Evolutionary conservation across 2,329 filamentous ascomycete genomes (phyloP), one percentile per base, ranked within the genome.

Genomic region (Xylariaceae sp.): DNA sequence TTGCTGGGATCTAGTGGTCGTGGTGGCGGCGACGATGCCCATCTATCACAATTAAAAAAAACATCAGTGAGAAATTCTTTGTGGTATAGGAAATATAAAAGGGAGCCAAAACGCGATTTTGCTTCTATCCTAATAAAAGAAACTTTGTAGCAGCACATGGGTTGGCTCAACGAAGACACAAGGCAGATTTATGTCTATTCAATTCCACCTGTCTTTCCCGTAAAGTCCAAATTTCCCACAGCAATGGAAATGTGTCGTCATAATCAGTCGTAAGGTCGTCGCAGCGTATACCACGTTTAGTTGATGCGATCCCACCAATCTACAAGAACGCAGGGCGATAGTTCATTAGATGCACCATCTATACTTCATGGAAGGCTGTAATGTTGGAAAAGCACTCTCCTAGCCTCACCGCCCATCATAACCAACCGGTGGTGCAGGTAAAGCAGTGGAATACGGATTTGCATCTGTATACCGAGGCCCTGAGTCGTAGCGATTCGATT

Each of bases 391-490:
- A n/a, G 21, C 27, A 15, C 29, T 9, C 30, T 49, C 11, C 16
- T 37, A 20, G 42, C 32, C 60, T 66, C 65, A 75, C 60, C 69
- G 71, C 66, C 71, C 70, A 56, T 70, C 69, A 48, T 71, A 68
- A 8, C 68, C 72, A 46, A 71, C 62, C 50, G 74, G 71, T 57
- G 74, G 73, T 6, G 76, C 72, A 33, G 78, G 75, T 44, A 81
- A 65, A 36, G 72, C 64, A 40, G 70, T 67, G 36, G 72, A 66
- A 61, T 80, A 80, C 3, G 78, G 74, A 55, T 78, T 78, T 47
- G 74, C 77, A 57, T 81, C 77, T 39, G 71, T 65, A 62, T 79
- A 80, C 55, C 67, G 76, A 50, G 77, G 75, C 46, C 72, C 74
- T 33, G 79, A 77, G 51, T 74, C 67, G 56, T 73, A 72, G 57